These are phyloP conservation scores for Mortierella hygrophila DNA, from an alignment of 192 early-diverging fungal species.

Conservation along the genomic window DNA sequence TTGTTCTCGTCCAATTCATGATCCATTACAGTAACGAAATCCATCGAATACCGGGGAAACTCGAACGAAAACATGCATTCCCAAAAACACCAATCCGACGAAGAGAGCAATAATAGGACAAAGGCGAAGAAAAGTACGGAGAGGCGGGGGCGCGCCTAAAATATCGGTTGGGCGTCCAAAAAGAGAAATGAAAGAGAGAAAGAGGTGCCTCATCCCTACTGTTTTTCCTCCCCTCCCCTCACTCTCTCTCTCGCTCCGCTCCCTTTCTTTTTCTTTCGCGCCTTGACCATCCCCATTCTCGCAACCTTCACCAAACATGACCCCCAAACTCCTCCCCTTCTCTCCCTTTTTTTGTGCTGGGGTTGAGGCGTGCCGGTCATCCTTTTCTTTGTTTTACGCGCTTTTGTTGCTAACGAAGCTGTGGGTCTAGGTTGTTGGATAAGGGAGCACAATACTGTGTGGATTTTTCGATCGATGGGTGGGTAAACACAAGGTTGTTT, in stretches of 20 bases:
- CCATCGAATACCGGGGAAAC: slow-evolving; percentile 2
- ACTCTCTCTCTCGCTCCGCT: background rate
- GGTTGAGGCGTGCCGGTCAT: background rate
- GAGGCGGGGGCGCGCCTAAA: background rate
- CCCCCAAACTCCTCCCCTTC: background rate
- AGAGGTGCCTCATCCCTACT: background rate
- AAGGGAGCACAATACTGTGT: background rate
- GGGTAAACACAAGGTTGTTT: background rate
- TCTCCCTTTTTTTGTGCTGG: background rate
- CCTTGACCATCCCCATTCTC: background rate
- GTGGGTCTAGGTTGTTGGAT: background rate
- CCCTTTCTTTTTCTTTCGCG: background rate
- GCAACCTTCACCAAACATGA: background rate
- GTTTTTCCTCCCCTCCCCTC: background rate
- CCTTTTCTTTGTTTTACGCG: background rate
- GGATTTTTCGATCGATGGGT: background rate
- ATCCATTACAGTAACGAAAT: slow-evolving; percentile 2
- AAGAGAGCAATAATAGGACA: background rate
- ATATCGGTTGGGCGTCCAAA: background rate
- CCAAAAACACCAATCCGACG: background rate
- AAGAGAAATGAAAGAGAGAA: background rate
- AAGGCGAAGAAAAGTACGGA: background rate
- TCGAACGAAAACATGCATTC: background rate
- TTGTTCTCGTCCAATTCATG: background rate
- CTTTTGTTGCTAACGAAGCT: background rate